phyloP scores from a whole-genome alignment of 352 stramenopile genomes.

The Pythium angustatum region DNA sequence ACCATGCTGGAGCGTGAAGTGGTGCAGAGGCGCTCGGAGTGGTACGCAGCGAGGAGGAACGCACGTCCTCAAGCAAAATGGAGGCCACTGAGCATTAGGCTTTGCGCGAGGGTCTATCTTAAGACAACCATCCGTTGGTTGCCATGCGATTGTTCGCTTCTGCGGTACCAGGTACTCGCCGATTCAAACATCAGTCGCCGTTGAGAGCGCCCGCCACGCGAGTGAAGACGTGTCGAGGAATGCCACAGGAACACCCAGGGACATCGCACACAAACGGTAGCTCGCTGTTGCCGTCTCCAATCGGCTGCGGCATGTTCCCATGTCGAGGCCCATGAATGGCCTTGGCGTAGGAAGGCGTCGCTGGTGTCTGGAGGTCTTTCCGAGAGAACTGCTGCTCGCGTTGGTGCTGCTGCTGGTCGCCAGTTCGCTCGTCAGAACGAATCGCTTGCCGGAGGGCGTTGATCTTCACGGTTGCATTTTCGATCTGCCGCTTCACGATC shows the following conservation, averaged over 20 bases:
- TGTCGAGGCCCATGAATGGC: conserved; percentile 12
- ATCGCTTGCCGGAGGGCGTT: conserved; percentile 34
- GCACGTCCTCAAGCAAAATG: no score
- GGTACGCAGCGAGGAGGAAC: no score
- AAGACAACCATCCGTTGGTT: no score
- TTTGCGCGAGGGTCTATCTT: not conserved
- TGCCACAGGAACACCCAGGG: conserved; percentile 49
- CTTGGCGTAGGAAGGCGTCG: conserved; percentile 19
- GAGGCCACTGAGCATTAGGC: no score
- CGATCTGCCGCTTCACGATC: conserved; percentile 51
- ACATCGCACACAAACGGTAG: conserved; percentile 52
- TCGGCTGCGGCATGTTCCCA: not conserved
- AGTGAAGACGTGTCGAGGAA: conserved; percentile 62
- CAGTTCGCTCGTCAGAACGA: not conserved
- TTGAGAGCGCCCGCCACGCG: conserved; percentile 51
- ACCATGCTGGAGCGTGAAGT: no score
- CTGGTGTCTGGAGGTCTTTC: conserved; percentile 7
- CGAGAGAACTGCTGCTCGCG: conserved; percentile 7
- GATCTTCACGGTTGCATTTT: conserved; percentile 51
- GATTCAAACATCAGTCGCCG: conserved; percentile 34
- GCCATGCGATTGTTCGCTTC: no score
- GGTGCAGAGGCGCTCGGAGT: no score
- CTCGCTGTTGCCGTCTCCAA: not conserved
- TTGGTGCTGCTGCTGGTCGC: not conserved
- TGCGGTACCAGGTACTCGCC: no score